These are phyloP conservation scores for Dendryphion nanum DNA, from an alignment of 2,329 filamentous ascomycete genomes.

Conservation along the genomic window DNA sequence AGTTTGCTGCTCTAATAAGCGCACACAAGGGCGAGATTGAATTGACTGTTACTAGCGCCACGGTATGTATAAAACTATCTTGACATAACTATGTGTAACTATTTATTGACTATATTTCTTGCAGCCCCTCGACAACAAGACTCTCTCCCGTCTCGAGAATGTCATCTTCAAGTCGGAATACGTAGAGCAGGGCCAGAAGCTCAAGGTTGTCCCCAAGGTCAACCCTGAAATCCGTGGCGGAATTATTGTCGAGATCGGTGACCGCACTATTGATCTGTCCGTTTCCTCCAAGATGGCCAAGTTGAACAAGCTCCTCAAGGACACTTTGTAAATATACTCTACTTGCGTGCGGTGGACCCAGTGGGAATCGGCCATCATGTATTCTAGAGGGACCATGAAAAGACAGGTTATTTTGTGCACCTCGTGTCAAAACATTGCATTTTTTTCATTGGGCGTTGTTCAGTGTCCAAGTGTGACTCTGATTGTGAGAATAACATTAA, in stretches of 20 bases:
- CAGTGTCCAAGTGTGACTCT: too few species aligned
- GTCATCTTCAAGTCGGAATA: conserved; percentile 88
- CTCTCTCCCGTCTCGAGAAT: conserved; percentile 78
- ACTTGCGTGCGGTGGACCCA: background rate
- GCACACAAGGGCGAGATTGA: conserved; percentile 92
- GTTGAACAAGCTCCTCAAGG: conserved; percentile 99
- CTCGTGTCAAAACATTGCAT: too few species aligned
- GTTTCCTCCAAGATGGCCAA: conserved; percentile 92
- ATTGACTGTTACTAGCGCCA: conserved; percentile 84
- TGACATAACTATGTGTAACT: background rate
- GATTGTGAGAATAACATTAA: too few species aligned
- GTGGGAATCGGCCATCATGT: conserved; percentile 20
- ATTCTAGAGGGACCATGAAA: conserved; percentile 31
- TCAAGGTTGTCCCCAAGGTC: conserved; percentile 95
- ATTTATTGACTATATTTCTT: conserved; percentile 12
- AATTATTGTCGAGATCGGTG: conserved; percentile 91
- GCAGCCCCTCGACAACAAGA: conserved; percentile 83
- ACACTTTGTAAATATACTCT: conserved; percentile 81
- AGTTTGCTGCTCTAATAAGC: conserved; percentile 85
- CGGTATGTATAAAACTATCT: conserved; percentile 57
- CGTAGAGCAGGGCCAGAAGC: conserved; percentile 89
- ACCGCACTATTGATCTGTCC: conserved; percentile 96
- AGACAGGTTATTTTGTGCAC: too few species aligned
- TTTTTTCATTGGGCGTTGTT: too few species aligned
- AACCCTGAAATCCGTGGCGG: conserved; percentile 94